These are phyloP conservation scores for Sideroxylon spinosum DNA, from an alignment of 179 eudicot species.

Conservation along the genomic window DNA sequence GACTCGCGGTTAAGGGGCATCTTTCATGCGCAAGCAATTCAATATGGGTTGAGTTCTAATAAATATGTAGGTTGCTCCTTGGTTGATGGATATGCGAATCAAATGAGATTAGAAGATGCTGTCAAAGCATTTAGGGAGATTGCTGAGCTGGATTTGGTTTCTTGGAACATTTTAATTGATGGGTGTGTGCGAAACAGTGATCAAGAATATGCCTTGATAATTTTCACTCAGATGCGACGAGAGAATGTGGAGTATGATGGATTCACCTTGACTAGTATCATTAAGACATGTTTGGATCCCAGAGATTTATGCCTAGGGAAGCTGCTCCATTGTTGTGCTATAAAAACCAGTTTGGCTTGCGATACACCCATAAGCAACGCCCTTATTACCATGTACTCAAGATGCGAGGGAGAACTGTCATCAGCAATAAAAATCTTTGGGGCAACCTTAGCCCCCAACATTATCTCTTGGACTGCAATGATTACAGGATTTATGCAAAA, in stretches of 20 bases:
- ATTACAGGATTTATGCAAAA: slow-evolving; percentile 39
- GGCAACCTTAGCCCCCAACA: slow-evolving; percentile 25
- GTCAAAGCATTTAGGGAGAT: slow-evolving; percentile 29
- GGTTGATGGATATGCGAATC: slow-evolving; percentile 25
- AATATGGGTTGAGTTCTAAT: slow-evolving; percentile 25
- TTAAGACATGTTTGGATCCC: slow-evolving; percentile 32
- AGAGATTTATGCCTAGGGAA: slow-evolving; percentile 26
- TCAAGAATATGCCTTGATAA: slow-evolving; percentile 24
- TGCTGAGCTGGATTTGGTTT: slow-evolving; percentile 24
- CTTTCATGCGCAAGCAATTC: slow-evolving; percentile 32
- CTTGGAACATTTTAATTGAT: slow-evolving; percentile 36
- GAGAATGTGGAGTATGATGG: slow-evolving; percentile 30
- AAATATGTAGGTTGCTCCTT: slow-evolving; percentile 34
- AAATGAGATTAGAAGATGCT: slow-evolving; percentile 27
- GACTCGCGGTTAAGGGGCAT: not conserved
- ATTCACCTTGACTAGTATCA: slow-evolving; percentile 37
- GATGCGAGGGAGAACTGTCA: slow-evolving; percentile 23
- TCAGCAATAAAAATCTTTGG: slow-evolving; percentile 29
- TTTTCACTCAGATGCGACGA: slow-evolving; percentile 23
- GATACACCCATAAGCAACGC: slow-evolving; percentile 37
- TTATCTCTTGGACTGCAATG: slow-evolving; percentile 42
- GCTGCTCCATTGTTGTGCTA: slow-evolving; percentile 33
- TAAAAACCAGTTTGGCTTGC: slow-evolving; percentile 25
- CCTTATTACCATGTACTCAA: slow-evolving; percentile 35
- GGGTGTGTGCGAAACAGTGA: slow-evolving; percentile 25